Conservation (phyloP, 73 alveolate species). For the Paramecium tetraurelia region DNA sequence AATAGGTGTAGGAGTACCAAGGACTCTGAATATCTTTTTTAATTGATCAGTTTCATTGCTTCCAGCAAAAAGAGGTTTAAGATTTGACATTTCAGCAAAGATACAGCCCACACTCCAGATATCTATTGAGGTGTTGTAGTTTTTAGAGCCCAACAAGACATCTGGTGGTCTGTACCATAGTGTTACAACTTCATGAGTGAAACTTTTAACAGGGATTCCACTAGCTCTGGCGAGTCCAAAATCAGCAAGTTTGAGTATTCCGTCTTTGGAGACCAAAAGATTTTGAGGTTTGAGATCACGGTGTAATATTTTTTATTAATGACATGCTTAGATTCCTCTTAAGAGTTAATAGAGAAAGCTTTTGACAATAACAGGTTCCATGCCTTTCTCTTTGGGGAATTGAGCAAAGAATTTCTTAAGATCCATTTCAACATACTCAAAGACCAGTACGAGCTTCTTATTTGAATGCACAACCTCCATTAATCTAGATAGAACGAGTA, state of each 20-base stretch:
- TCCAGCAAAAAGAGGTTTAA: slow-evolving; percentile 86
- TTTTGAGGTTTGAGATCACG: slow-evolving; percentile 83
- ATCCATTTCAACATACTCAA: slow-evolving; percentile 81
- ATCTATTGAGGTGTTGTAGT: slow-evolving; percentile 89
- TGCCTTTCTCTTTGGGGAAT: slow-evolving; percentile 65
- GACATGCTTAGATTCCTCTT: slow-evolving; percentile 80
- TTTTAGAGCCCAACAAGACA: slow-evolving; percentile 82
- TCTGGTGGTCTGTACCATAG: slow-evolving; percentile 95
- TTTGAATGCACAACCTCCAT: slow-evolving; percentile 76
- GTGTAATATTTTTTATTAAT: slow-evolving; percentile 72
- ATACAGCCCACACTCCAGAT: slow-evolving; percentile 95
- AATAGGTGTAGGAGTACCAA: slow-evolving; percentile 88
- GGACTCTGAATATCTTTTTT: slow-evolving; percentile 74
- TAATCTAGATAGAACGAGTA: slow-evolving; percentile 53
- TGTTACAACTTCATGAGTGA: slow-evolving; percentile 92
- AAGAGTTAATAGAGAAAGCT: slow-evolving; percentile 70
- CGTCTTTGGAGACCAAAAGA: slow-evolving; percentile 75
- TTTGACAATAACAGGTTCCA: slow-evolving; percentile 68
- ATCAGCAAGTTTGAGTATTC: slow-evolving; percentile 89
- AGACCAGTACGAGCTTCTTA: slow-evolving; percentile 76
- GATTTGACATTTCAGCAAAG: slow-evolving; percentile 90
- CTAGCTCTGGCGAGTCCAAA: slow-evolving; percentile 92
- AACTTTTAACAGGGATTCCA: slow-evolving; percentile 79
- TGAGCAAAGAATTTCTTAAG: slow-evolving; percentile 76
- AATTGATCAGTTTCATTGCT: slow-evolving; percentile 70